A percentile compares a stretch with the other conserved stretches of the same genome.
phyloP scores from a whole-genome alignment of 2,329 filamentous ascomycete species.

The Phaeophleospora eucalypticola region DNA sequence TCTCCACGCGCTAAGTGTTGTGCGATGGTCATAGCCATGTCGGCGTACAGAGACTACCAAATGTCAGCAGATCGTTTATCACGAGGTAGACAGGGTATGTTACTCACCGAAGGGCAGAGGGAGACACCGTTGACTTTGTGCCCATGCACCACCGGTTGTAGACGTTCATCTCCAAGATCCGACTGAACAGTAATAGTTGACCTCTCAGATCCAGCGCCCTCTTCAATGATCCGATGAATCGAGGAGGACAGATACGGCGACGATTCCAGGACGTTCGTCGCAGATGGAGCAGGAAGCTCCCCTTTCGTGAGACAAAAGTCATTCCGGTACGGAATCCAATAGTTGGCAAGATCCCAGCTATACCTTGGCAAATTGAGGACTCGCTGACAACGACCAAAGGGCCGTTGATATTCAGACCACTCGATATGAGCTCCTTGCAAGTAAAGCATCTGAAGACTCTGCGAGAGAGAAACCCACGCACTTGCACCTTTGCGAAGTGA shows the following conservation, averaged over 20 bases:
- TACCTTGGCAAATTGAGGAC: slow-evolving; percentile 51
- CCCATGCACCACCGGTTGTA: slow-evolving; percentile 39
- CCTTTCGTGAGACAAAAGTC: slow-evolving; percentile 31
- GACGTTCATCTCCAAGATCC: neutral
- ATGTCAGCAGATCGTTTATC: neutral
- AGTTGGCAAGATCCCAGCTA: slow-evolving; percentile 33
- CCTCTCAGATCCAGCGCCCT: neutral
- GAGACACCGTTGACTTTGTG: slow-evolving; percentile 40
- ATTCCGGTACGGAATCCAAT: slow-evolving; percentile 36
- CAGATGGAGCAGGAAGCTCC: slow-evolving; percentile 2
- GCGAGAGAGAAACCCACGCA: slow-evolving; percentile 49
- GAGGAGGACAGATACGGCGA: no score
- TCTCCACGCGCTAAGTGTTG: slow-evolving; percentile 21
- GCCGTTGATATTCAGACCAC: slow-evolving; percentile 56
- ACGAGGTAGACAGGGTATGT: neutral
- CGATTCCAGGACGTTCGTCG: no score
- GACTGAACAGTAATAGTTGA: neutral
- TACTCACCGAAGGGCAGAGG: slow-evolving; percentile 19
- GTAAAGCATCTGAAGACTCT: slow-evolving; percentile 50
- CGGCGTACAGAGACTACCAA: slow-evolving; percentile 36
- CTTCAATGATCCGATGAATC: no score
- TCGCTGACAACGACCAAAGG: slow-evolving; percentile 40
- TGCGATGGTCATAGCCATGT: slow-evolving; percentile 35
- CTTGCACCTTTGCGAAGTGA: slow-evolving; percentile 8
- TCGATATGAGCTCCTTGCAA: slow-evolving; percentile 51